Evolutionary conservation across 2,329 filamentous ascomycete genomes (phyloP).

Genomic region (Colletotrichum caudatum): DNA sequence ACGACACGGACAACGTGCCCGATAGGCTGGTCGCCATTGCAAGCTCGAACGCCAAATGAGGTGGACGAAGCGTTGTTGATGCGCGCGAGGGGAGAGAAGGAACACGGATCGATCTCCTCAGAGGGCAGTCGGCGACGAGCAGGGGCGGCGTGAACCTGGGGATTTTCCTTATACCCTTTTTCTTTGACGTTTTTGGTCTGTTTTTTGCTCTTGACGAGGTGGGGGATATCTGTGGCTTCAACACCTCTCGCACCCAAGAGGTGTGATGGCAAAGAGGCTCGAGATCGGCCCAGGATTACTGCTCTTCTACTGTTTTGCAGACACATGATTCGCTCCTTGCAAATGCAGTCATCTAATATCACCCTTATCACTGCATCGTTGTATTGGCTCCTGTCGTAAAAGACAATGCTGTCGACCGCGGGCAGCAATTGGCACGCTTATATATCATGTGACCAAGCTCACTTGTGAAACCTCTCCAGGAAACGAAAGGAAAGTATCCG

Average conservation of each 20-base stretch:
- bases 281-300: neutral
- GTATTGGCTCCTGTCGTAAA: neutral
- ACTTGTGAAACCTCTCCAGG: no score
- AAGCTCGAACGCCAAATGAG: neutral
- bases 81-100: neutral
- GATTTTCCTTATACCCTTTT: conserved; percentile 8
- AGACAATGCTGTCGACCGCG: no score
- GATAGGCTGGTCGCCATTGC: conserved; percentile 11
- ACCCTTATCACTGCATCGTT: neutral
- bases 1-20: neutral
- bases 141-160: neutral
- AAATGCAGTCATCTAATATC: neutral
- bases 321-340: neutral
- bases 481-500: neutral
- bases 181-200: neutral
- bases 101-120: neutral
- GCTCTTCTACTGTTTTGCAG: neutral
- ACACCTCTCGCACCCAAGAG: no score
- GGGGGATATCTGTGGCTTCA: neutral
- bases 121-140: neutral
- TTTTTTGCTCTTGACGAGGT: neutral
- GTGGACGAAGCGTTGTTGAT: neutral
- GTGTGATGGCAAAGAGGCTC: neutral
- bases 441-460: no score
- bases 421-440: no score